Percentiles rank a stretch among this genome's conserved stretches.
Conservation (phyloP, 1,284 basidiomycete genomes). For the Apiotrichum akiyoshidainum region DNA sequence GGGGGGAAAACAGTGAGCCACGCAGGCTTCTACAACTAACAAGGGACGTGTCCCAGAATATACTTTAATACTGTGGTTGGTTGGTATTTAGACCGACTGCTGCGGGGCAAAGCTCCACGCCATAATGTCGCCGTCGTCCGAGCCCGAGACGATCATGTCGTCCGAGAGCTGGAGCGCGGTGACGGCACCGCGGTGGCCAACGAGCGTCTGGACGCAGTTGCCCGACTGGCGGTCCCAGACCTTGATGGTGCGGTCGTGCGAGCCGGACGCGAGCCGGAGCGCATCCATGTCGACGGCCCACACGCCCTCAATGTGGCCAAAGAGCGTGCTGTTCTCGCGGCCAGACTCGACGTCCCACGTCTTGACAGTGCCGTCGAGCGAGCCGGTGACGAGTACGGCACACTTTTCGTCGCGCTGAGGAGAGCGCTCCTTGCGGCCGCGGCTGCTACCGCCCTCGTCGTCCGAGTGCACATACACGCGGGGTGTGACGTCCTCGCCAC, state of each 20-base stretch:
- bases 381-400: slow-evolving; percentile 81
- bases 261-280: slow-evolving; percentile 83
- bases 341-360: slow-evolving; percentile 92
- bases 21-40: too few species aligned
- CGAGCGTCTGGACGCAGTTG: slow-evolving; percentile 80
- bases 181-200: slow-evolving; percentile 91
- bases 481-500: slow-evolving; percentile 28
- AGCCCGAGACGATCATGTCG: slow-evolving; percentile 92
- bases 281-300: slow-evolving; percentile 94
- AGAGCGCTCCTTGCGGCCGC: slow-evolving; percentile 13
- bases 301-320: slow-evolving; percentile 89
- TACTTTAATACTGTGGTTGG: too few species aligned
- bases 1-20: neutral
- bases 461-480: slow-evolving; percentile 38
- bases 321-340: slow-evolving; percentile 75
- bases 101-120: slow-evolving; percentile 68
- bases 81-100: neutral
- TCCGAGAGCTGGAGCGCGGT: slow-evolving; percentile 87
- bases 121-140: slow-evolving; percentile 52
- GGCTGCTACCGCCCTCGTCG: slow-evolving; percentile 11
- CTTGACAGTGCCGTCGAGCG: slow-evolving; percentile 93
- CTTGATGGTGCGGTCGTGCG: slow-evolving; percentile 59
- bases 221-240: slow-evolving; percentile 93
- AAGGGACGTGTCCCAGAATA: too few species aligned
- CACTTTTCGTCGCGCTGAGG: slow-evolving; percentile 41